Conservation (phyloP, 495 filamentous ascomycete genomes). For the Aspergillus indologenus region DNA sequence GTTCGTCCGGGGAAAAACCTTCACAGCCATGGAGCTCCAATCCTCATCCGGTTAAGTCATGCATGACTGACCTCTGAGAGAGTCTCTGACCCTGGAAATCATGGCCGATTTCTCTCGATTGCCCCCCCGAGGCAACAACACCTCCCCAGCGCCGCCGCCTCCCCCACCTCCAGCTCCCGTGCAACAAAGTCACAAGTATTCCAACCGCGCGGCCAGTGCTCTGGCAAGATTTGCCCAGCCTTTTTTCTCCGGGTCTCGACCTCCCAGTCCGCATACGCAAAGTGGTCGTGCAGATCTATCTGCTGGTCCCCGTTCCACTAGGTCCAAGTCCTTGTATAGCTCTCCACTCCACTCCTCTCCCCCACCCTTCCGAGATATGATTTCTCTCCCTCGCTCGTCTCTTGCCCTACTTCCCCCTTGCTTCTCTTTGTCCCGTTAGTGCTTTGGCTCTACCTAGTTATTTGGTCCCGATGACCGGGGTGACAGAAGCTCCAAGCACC, state of each 20-base stretch:
- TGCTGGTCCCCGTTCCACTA: conserved; percentile 35
- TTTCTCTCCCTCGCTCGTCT: conserved; percentile 9
- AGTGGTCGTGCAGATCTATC: conserved; percentile 29
- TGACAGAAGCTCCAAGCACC: neutral
- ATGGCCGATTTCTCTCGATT: conserved; percentile 36
- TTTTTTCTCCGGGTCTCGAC: conserved; percentile 54
- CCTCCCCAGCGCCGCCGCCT: conserved; percentile 39
- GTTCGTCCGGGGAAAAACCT: conserved; percentile 4
- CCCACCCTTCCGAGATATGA: neutral
- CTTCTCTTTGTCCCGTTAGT: neutral
- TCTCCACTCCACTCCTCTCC: conserved; percentile 6
- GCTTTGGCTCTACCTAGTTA: neutral
- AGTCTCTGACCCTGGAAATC: conserved; percentile 8
- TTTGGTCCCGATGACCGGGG: neutral
- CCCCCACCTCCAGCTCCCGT: conserved; percentile 52
- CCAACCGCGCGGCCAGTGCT: conserved; percentile 50
- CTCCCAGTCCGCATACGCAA: conserved; percentile 47
- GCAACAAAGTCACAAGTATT: conserved; percentile 47
- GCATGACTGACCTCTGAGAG: conserved; percentile 12
- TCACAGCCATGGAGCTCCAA: conserved; percentile 8
- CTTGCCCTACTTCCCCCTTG: neutral
- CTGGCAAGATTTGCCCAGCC: conserved; percentile 57
- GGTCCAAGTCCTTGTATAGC: conserved; percentile 40
- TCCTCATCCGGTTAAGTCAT: conserved; percentile 7
- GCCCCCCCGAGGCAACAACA: conserved; percentile 6